Conservation (phyloP, 208 protist genomes). For the Wallacemonas sp. region DNA sequence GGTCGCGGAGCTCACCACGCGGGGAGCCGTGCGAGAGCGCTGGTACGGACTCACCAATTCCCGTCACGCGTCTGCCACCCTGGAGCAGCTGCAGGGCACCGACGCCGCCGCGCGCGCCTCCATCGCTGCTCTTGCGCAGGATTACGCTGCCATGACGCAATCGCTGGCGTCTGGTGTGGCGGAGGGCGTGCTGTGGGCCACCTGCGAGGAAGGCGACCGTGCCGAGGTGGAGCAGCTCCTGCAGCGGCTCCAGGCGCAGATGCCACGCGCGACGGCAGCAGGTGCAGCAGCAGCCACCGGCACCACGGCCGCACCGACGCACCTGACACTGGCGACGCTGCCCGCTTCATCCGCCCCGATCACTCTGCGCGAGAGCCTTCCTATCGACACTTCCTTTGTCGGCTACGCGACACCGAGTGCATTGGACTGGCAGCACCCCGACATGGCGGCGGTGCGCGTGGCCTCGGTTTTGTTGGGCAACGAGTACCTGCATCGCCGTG, state of each 20-base stretch:
- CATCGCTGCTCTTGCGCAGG: constrained; percentile 38
- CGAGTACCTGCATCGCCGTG: constrained; percentile 87
- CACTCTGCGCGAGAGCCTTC: constrained; percentile 39
- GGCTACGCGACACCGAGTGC: constrained; percentile 63
- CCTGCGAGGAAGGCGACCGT: constrained; percentile 69
- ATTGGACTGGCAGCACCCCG: constrained; percentile 57
- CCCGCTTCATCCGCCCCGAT: constrained; percentile 14
- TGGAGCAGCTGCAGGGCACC: constrained; percentile 68
- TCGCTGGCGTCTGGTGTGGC: constrained; percentile 51
- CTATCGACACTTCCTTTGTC: constrained; percentile 87
- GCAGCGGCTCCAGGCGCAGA: constrained; percentile 37
- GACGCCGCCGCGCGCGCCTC: constrained; percentile 29
- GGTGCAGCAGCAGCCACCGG: neutral
- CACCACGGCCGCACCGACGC: constrained; percentile 12
- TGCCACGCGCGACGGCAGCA: constrained; percentile 16
- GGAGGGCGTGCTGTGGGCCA: constrained; percentile 75
- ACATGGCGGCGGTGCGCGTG: constrained; percentile 77
- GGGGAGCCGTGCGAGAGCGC: constrained; percentile 63
- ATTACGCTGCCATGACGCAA: constrained; percentile 39
- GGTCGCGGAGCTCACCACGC: constrained; percentile 55
- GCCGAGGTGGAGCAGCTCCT: constrained; percentile 57
- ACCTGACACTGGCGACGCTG: constrained; percentile 23
- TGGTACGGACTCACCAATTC: constrained; percentile 79
- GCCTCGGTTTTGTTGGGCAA: constrained; percentile 73
- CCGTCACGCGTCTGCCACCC: constrained; percentile 51